Base-by-base conservation (phyloP, 2,329 filamentous ascomycete species). In the Fusarium fujikuroi region DNA sequence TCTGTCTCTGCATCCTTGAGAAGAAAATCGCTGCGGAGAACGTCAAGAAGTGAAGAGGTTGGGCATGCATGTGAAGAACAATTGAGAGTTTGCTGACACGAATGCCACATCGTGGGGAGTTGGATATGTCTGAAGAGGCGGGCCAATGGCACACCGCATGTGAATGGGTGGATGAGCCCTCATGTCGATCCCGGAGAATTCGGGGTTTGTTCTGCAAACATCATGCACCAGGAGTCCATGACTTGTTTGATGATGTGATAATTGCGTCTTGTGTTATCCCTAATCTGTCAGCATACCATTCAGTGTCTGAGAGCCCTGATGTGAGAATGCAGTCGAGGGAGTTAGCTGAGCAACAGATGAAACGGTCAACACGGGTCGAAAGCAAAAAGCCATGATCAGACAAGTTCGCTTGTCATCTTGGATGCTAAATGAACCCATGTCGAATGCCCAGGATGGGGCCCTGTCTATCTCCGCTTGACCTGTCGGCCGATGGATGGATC, bases 171-270 rank as follows among this genome's bases (percentile, higher is more conserved):
- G 36, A 53, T 66, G 52, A 64, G 47, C 59, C 28, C 58, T 59
- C 71, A 64, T 74, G 71, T 59, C 59, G 63, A 73, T 73, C 71
- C 59, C 70, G 49, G 70, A 73, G 70, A 71, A 71, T 73, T 71
- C 15, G n/a, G 40, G 25, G 36, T 40, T 23, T 30, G 37, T 42
- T 21, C 46, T 43, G 37, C 47, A 32, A 49, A 49, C 40, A 19
- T 65, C 40, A 43, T 57, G 37, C 43, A 43, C 36, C 49, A 70
- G 44, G 42, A 60, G 32, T 46, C 30, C 49, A 70, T 58, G 42
- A 60, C 40, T 46, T 28, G 46, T 30, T 28, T 47, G 21, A 34
- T 50, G 46, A 25, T 67, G 37, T 34, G 40, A 58, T 59, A 42
- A 53, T 40, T 64, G 49, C 34, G 23, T 28, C 37, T 58, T 56